Base-by-base conservation (phyloP, 2,329 filamentous ascomycete species). In the Colletotrichum truncatum region DNA sequence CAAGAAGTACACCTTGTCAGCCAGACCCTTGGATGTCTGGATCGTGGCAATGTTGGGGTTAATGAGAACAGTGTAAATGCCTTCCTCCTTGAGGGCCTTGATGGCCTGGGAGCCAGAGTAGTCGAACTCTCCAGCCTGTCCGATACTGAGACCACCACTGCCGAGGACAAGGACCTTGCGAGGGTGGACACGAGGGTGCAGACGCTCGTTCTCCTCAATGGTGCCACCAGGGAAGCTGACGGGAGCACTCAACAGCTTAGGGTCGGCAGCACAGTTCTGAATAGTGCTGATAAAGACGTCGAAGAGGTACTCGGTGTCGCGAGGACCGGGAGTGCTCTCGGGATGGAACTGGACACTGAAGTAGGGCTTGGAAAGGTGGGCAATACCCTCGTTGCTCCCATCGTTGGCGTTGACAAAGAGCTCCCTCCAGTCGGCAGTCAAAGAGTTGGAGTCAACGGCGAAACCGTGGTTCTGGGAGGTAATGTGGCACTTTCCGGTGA, bases 341-440 rank as follows among this genome's bases (percentile, higher is more conserved):
- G 96, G 96, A 76, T 99, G 96, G 82, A 99, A 99, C 77, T 99
- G 96, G n/a, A 98, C 96, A 84, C 94, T 98, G 85, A 99, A 99
- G 82, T 95, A 97, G 54, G 96, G 96, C 74, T 90, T 92, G 77
- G 84, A 87, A 51, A 87, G 82, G 78, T 98, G 94, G 79, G 94
- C 91, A 75, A 99, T 98, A 81, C 96, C 96, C 83, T 99, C 96
- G 79, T 99, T 99, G 81, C 93, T 98, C 72, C 93, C 93, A 73
- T 99, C 96, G 78, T 99, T 99, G 79, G 96, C 95, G 75, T 99
- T 99, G 74, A 98, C 92, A 71, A 98, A 99, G 9, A 98, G 87
- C 81, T 98, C 96, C 72, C 91, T 88, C 96, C 96, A 99, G 67
- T 90, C 92, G 12, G 86, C 76, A 9, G 92, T 87, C 9, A 99